A percentile compares a stretch with the other conserved stretches of the same genome.
phyloP scores from a whole-genome alignment of 805 yeast species.

The Kodamaea kaohsiungensis region DNA sequence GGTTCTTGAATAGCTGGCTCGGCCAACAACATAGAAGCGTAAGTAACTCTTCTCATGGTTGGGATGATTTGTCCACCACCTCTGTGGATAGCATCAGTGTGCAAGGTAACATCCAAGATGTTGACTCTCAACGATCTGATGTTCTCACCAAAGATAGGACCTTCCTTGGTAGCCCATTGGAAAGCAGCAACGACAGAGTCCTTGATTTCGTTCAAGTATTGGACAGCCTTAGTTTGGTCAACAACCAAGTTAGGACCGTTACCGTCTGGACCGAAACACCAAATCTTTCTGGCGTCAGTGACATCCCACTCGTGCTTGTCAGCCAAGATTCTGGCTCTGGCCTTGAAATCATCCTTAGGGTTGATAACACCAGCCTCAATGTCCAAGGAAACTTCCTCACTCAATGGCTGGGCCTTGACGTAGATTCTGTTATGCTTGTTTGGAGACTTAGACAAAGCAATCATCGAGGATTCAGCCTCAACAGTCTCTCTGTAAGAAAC shows the following conservation, averaged over 20 bases:
- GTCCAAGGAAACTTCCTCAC: conserved; percentile 89
- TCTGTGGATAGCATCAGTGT: conserved; percentile 99
- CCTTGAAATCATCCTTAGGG: conserved; percentile 98
- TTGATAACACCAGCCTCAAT: conserved; percentile 89
- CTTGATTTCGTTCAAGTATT: conserved; percentile 98
- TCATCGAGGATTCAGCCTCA: conserved; percentile 88
- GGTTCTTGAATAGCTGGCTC: conserved; percentile 99
- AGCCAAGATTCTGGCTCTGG: conserved; percentile 98
- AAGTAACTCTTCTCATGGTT: conserved; percentile 99
- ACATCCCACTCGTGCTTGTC: conserved; percentile 99
- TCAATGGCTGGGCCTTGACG: conserved; percentile 95
- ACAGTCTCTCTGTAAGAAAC: conserved; percentile 99
- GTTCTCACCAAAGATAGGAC: conserved; percentile 97
- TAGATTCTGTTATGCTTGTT: conserved; percentile 99
- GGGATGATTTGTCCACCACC: conserved; percentile 99
- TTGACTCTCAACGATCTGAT: conserved; percentile 95
- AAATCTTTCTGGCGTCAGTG: conserved; percentile 99
- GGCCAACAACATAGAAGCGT: conserved; percentile 97
- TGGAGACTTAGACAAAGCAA: conserved; percentile 98
- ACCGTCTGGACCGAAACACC: conserved; percentile 99
- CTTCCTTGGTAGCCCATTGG: conserved; percentile 99
- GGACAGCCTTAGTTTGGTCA: conserved; percentile 99
- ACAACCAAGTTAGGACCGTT: conserved; percentile 98
- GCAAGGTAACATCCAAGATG: conserved; percentile 98
- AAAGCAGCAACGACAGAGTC: conserved; percentile 99